Base-by-base conservation (phyloP, 108 stramenopile genomes). In the Cyclostephanos tholiformis region DNA sequence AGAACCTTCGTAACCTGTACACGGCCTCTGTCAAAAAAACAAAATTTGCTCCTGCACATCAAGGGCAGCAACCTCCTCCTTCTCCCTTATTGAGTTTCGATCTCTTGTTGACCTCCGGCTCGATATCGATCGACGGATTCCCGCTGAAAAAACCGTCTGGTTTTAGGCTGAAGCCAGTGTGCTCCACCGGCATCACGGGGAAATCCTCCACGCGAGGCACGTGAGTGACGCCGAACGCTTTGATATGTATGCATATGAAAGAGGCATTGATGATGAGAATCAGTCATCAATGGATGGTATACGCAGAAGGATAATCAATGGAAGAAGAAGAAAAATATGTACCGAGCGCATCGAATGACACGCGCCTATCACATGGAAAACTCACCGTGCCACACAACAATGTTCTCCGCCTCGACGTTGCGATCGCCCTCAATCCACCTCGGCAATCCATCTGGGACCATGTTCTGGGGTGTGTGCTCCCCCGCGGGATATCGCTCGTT, bases 121-220 rank as follows among this genome's bases (percentile, higher is more conserved):
- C 52, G n/a, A 74, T 67, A 56, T 74, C 67, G n/a, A 69, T 67
- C 25, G 72, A 67, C 17, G 72, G 72, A 29, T 74, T 74, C 6
- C 72, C 57, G 23, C 38, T 51, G 20, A 65, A 35, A 52, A 74
- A 74, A 2, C 67, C 67, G 22, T 85, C 84, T 10, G 88, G 88
- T 70, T 86, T 86, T 22, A 89, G 63, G 26, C 77, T 82, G 49
- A 89, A 85, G 59, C 84, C 78, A 50, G 78, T 85, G 6, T 41
- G 67, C 62, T 85, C 84, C 49, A 69, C 76, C 29, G 67, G 74
- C 84, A 85, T 85, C 32, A 80, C 75, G 9, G 85, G 85, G 51
- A 88, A 88, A 51, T 86, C 85, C 69, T 89, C 88, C 25, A 70
- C 74, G 14, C 85, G 77, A 8, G 86, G 85, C 6, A 89, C 79